A percentile compares a stretch with the other conserved stretches of the same genome.
Conservation (phyloP, 768 basidiomycete species). For the Pleurotus djamor region DNA sequence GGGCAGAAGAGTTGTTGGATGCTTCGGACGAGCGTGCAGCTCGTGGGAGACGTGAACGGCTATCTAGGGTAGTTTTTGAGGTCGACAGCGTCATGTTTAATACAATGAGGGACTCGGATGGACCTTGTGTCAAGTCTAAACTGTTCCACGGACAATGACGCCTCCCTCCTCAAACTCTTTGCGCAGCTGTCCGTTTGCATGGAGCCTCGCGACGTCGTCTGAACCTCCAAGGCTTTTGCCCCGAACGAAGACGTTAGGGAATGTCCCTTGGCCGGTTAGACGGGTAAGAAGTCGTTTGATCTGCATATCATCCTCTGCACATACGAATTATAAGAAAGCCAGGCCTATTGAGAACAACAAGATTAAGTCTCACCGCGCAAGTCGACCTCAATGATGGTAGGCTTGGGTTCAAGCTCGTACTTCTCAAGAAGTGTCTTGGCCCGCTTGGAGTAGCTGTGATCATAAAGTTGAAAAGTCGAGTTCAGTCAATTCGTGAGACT, state of each 20-base stretch:
- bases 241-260: slow-evolving; percentile 71
- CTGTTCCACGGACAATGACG: slow-evolving; percentile 24
- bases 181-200: slow-evolving; percentile 43
- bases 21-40: too few relatives aligned
- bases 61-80: too few relatives aligned
- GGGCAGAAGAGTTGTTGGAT: too few relatives aligned
- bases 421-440: slow-evolving; percentile 62
- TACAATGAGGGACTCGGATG: too few relatives aligned
- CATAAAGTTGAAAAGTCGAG: neutral
- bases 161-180: slow-evolving; percentile 47
- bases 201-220: slow-evolving; percentile 54
- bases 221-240: slow-evolving; percentile 68
- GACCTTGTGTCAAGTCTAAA: neutral
- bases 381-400: slow-evolving; percentile 76
- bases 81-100: too few relatives aligned
- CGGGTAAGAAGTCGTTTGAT: slow-evolving; percentile 68
- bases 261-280: slow-evolving; percentile 65
- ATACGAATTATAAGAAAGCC: too few relatives aligned
- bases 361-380: slow-evolving; percentile 42
- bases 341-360: too few relatives aligned
- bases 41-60: too few relatives aligned
- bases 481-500: neutral
- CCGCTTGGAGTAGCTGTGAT: slow-evolving; percentile 49
- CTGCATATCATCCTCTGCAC: slow-evolving; percentile 54
- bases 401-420: slow-evolving; percentile 61